phyloP scores from a whole-genome alignment of 2,329 filamentous ascomycete species.

The Mycosphaerella sp. region DNA sequence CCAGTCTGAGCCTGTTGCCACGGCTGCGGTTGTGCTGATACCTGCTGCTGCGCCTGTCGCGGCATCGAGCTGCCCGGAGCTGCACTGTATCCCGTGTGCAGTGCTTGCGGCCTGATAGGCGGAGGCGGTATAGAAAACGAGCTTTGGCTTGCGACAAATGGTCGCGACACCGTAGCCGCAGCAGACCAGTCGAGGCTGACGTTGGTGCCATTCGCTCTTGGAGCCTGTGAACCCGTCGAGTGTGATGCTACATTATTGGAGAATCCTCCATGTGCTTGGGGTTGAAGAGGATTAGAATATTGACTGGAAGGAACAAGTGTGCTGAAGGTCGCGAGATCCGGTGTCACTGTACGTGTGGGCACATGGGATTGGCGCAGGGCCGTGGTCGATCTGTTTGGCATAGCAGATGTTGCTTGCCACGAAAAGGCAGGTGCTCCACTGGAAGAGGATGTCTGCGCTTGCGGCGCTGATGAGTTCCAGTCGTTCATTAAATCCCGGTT shows the following conservation, averaged over 20 bases:
- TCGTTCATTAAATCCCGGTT: conserved; percentile 38
- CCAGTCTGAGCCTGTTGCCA: conserved; percentile 24
- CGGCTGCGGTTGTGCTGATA: conserved; percentile 18
- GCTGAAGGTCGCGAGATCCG: conserved; percentile 33
- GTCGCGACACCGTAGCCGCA: not conserved
- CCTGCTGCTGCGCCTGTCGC: conserved; percentile 28
- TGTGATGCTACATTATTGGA: conserved; percentile 26
- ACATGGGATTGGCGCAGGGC: conserved; percentile 17
- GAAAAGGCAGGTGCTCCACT: conserved; percentile 38
- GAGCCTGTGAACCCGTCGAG: not conserved
- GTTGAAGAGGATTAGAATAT: conserved; percentile 37
- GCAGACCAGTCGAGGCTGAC: conserved; percentile 11
- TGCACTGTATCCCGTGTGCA: conserved; percentile 35
- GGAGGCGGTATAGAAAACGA: conserved; percentile 28
- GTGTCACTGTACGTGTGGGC: conserved; percentile 31
- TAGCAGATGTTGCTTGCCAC: conserved; percentile 36
- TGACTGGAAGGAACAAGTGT: conserved; percentile 35
- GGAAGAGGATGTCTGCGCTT: conserved; percentile 4
- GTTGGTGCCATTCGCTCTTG: not conserved
- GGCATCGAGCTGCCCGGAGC: conserved; percentile 26
- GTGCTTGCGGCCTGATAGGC: conserved; percentile 31
- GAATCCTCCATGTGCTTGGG: conserved; percentile 27
- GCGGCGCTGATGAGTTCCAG: conserved; percentile 35
- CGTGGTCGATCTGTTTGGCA: not conserved
- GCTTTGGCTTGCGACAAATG: not conserved